These are phyloP conservation scores for Chrysoporthe deuterocubensis DNA, from an alignment of 2,329 filamentous ascomycete genomes.

Conservation along the genomic window DNA sequence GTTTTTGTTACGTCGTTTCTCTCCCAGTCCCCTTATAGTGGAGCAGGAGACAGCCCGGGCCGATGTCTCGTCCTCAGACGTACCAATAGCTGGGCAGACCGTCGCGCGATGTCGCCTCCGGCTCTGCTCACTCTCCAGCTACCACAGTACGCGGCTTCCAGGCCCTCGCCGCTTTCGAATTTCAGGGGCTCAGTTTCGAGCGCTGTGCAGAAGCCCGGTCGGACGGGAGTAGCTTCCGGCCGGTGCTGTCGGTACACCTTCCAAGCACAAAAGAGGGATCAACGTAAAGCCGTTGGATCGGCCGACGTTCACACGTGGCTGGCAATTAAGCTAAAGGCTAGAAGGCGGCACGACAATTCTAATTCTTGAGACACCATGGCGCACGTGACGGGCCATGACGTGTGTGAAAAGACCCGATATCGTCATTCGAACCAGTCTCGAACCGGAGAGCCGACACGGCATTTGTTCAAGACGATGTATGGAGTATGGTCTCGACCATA, in stretches of 20 bases:
- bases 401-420: neutral
- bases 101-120: neutral
- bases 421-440: neutral
- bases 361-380: neutral
- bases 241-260: neutral
- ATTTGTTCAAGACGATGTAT: neutral
- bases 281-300: neutral
- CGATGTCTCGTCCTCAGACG: neutral
- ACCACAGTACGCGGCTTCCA: neutral
- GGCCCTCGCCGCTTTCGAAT: neutral
- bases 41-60: neutral
- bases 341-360: neutral
- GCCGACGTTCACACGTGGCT: neutral
- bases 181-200: neutral
- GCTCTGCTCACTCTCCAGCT: neutral
- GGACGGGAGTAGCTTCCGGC: neutral
- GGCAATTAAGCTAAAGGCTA: neutral
- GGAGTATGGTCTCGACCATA: too few species aligned
- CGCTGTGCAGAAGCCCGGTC: neutral
- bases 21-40: too few species aligned
- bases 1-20: neutral
- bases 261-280: neutral
- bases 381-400: neutral
- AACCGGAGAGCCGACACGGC: neutral
- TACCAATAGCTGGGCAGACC: too few species aligned